phyloP scores from a whole-genome alignment of 176 grass and related monocot species.

The Sorghum bicolor region DNA sequence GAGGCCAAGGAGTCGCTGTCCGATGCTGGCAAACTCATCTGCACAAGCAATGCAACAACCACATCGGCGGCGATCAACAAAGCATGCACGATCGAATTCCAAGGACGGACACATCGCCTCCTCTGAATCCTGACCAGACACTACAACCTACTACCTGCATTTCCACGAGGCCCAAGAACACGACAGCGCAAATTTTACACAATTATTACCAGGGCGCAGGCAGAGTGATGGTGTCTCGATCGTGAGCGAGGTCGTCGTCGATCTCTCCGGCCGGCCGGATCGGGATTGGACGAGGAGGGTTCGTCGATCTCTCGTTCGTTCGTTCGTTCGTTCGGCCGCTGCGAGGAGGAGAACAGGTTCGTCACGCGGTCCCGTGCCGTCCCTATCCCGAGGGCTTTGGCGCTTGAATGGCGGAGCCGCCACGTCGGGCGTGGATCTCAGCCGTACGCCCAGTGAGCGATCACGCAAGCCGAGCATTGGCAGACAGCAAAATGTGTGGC shows the following conservation, averaged over 20 bases:
- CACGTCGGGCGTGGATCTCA: background rate
- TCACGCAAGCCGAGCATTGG: background rate
- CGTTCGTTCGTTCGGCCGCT: background rate
- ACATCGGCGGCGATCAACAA: background rate
- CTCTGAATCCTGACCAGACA: background rate
- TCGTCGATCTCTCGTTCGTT: background rate
- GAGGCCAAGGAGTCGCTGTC: constrained; percentile 48
- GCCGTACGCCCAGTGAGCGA: background rate
- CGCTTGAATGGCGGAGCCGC: constrained; percentile 27
- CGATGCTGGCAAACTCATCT: constrained; percentile 41
- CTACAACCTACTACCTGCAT: background rate
- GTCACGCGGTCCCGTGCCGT: background rate
- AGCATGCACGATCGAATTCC: background rate
- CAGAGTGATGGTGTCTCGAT: background rate
- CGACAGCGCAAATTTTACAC: background rate
- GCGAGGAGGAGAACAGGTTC: background rate
- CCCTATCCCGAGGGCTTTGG: background rate
- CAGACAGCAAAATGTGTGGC: background rate
- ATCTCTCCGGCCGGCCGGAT: background rate
- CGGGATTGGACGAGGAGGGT: background rate
- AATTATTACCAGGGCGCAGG: background rate
- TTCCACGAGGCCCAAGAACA: background rate
- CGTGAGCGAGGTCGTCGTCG: background rate
- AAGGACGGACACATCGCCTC: too few species aligned
- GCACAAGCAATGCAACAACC: background rate